phyloP scores from a whole-genome alignment of 192 early-diverging fungal species.

The Umbelopsis vinacea region DNA sequence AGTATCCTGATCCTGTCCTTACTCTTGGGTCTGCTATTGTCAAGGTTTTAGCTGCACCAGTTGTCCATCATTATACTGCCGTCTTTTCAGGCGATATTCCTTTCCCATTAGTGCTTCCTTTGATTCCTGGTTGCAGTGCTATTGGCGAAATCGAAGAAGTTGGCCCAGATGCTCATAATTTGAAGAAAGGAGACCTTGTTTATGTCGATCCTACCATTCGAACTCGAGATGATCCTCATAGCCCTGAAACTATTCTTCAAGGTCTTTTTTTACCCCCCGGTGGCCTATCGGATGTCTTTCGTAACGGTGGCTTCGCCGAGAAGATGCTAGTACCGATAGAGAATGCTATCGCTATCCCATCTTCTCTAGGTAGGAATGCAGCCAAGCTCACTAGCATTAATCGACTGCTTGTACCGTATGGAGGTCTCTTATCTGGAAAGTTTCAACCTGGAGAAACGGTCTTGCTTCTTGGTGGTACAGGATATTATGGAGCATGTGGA shows the following conservation, averaged over 20 bases:
- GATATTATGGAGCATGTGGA: conserved; percentile 34
- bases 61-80: conserved; percentile 23
- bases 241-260: conserved; percentile 35
- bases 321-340: conserved; percentile 35
- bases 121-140: conserved; percentile 39
- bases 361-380: conserved; percentile 19
- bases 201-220: conserved; percentile 41
- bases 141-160: conserved; percentile 34
- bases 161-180: conserved; percentile 23
- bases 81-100: conserved; percentile 29
- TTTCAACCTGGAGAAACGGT: conserved; percentile 40
- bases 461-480: conserved; percentile 34
- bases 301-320: conserved; percentile 38
- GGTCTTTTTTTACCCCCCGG: conserved; percentile 30
- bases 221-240: conserved; percentile 36
- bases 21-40: conserved; percentile 35
- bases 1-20: conserved; percentile 29
- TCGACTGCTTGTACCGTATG: conserved; percentile 31
- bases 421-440: conserved; percentile 32
- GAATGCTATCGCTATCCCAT: conserved; percentile 35
- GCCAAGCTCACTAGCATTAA: conserved; percentile 11
- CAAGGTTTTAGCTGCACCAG: conserved; percentile 37
- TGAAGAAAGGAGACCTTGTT: conserved; percentile 38
- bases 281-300: conserved; percentile 22
- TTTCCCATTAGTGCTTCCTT: conserved; percentile 32